Conservation (phyloP, 1,284 basidiomycete genomes). For the Afroboletus lepidellus region DNA sequence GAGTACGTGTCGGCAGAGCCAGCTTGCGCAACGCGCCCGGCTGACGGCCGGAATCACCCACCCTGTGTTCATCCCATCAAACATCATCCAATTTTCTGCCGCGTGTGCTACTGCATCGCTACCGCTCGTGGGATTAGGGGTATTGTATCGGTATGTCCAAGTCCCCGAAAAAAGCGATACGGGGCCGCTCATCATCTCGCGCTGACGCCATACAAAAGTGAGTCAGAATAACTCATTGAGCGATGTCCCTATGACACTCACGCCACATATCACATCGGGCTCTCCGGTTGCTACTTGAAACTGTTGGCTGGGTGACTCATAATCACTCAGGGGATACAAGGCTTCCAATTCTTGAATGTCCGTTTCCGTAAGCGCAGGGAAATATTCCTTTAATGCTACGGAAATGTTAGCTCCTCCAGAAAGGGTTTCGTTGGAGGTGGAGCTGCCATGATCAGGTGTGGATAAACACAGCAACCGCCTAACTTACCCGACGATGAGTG, state of each 20-base stretch:
- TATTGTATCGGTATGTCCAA: slow-evolving; percentile 15
- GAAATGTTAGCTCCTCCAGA: slow-evolving; percentile 25
- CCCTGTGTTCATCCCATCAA: slow-evolving; percentile 16
- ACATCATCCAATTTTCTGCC: slow-evolving; percentile 17
- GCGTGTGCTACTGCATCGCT: slow-evolving; percentile 2
- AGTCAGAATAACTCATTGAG: slow-evolving; percentile 10
- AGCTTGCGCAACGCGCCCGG: not conserved
- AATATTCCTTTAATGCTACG: slow-evolving; percentile 1
- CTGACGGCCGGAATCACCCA: not conserved
- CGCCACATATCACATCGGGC: slow-evolving; percentile 12
- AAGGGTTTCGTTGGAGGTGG: slow-evolving; percentile 57
- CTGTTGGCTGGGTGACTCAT: slow-evolving; percentile 18
- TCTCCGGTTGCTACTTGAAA: slow-evolving; percentile 10
- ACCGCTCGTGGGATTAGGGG: slow-evolving; percentile 13
- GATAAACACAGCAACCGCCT: not conserved
- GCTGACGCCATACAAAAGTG: slow-evolving; percentile 1
- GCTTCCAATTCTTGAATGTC: slow-evolving; percentile 10
- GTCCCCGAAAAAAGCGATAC: slow-evolving; percentile 6
- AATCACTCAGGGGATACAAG: slow-evolving; percentile 9
- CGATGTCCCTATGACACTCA: not conserved
- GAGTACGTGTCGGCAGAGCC: not conserved
- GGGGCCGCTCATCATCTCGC: slow-evolving; percentile 2
- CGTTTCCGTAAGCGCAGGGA: slow-evolving; percentile 6
- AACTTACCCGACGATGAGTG: slow-evolving; percentile 57
- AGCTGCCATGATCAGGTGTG: slow-evolving; percentile 31